Evolutionary conservation across 1,139 yeast species (phyloP).

Genomic region (Candida buenavistaensis): DNA sequence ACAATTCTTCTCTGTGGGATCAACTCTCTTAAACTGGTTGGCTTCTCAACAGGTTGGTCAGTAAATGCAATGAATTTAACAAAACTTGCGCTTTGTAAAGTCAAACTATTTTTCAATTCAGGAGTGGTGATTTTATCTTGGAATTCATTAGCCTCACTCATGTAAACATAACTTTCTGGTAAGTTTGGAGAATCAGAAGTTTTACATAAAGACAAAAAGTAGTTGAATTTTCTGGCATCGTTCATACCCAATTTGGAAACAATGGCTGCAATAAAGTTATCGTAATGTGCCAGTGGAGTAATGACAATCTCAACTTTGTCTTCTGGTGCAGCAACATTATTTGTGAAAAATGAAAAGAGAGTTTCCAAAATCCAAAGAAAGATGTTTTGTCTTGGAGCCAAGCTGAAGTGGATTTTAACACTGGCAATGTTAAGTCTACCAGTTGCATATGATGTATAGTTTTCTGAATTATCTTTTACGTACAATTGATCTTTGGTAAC

Average conservation of each 20-base stretch:
- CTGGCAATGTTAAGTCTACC: constrained; percentile 80
- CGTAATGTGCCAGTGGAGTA: constrained; percentile 57
- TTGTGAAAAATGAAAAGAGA: constrained; percentile 55
- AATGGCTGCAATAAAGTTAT: constrained; percentile 76
- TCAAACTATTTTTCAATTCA: constrained; percentile 50
- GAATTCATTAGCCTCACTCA: constrained; percentile 86
- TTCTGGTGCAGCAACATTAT: constrained; percentile 48
- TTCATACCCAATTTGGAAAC: constrained; percentile 87
- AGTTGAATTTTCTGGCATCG: constrained; percentile 70
- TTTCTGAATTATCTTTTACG: constrained; percentile 69
- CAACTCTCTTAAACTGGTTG: constrained; percentile 52
- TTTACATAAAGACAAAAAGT: constrained; percentile 80
- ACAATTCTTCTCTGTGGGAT: constrained; percentile 56
- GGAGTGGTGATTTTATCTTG: constrained; percentile 60
- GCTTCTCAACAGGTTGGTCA: constrained; percentile 75
- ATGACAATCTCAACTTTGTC: constrained; percentile 66
- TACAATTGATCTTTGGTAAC: constrained; percentile 49
- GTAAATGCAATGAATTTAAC: constrained; percentile 75
- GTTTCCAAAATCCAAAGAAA: constrained; percentile 62
- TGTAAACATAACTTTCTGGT: constrained; percentile 77
- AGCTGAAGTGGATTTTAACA: constrained; percentile 58
- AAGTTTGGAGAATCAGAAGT: constrained; percentile 69
- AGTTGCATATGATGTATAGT: constrained; percentile 78
- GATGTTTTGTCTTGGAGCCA: constrained; percentile 80
- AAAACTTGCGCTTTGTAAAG: constrained; percentile 52